Conservation (phyloP, 352 stramenopile genomes). For the Phytophthora vignae region DNA sequence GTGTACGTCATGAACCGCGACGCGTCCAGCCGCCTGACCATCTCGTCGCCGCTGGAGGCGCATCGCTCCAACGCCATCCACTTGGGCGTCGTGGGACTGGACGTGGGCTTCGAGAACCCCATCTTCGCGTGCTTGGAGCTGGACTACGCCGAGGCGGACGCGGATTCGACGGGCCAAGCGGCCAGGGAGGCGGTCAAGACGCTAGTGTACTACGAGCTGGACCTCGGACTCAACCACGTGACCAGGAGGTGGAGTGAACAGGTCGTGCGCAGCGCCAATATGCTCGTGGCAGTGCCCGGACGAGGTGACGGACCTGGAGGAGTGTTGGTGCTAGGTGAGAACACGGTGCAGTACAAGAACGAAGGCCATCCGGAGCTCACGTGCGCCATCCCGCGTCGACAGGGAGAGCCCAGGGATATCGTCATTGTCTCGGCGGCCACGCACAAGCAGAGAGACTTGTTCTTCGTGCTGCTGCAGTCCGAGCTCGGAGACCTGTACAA, state of each 20-base stretch:
- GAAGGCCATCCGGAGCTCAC: conserved; percentile 88
- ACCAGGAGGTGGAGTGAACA: conserved; percentile 95
- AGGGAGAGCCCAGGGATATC: conserved; percentile 83
- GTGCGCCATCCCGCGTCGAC: conserved; percentile 81
- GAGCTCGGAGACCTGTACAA: conserved; percentile 99
- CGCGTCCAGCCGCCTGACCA: conserved; percentile 93
- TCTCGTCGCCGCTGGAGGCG: conserved; percentile 98
- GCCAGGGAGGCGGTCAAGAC: conserved; percentile 90
- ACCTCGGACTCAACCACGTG: conserved; percentile 99
- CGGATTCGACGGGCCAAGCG: conserved; percentile 76
- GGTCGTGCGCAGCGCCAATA: conserved; percentile 92
- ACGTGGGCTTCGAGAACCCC: conserved; percentile 99
- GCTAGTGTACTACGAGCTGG: conserved; percentile 99
- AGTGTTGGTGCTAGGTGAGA: conserved; percentile 97
- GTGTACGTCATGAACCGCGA: conserved; percentile 99
- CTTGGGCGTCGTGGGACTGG: conserved; percentile 95
- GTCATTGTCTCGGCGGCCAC: conserved; percentile 94
- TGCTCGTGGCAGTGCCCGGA: conserved; percentile 92
- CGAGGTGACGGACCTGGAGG: conserved; percentile 90
- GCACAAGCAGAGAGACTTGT: conserved; percentile 95
- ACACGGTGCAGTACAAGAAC: conserved; percentile 98
- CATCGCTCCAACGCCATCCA: conserved; percentile 96
- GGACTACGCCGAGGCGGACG: conserved; percentile 93
- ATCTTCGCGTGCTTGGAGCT: conserved; percentile 98
- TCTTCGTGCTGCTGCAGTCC: conserved; percentile 98